Percentiles rank a stretch among this genome's conserved stretches.
Evolutionary conservation across 2,329 filamentous ascomycete species (phyloP).

Genomic region (Hypomyces perniciosus): DNA sequence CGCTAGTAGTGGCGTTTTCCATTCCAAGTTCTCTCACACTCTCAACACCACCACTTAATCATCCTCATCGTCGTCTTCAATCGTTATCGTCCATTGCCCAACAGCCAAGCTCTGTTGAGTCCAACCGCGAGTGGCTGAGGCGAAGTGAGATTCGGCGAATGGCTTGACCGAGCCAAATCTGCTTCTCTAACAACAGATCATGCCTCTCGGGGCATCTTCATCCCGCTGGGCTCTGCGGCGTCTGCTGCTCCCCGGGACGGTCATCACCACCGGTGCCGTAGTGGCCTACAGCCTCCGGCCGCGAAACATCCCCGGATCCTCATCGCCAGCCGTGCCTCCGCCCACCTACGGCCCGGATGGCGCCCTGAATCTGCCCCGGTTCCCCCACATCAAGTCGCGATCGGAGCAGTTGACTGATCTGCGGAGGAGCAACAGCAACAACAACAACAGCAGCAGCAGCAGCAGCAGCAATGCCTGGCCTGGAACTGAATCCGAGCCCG

Average conservation of each 20-base stretch:
- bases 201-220: constrained; percentile 1
- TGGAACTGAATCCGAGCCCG: constrained; percentile 20
- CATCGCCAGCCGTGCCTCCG: constrained; percentile 62
- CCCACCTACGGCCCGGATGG: constrained; percentile 65
- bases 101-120: too few species aligned
- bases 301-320: constrained; percentile 64
- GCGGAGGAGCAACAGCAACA: constrained; percentile 26
- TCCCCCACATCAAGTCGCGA: constrained; percentile 57
- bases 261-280: constrained; percentile 38
- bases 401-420: constrained; percentile 60
- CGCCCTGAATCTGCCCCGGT: constrained; percentile 59
- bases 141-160: too few species aligned
- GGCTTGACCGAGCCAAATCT: too few species aligned
- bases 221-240: constrained; percentile 32
- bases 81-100: too few species aligned
- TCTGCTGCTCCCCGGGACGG: constrained; percentile 36
- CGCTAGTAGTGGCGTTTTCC: too few species aligned
- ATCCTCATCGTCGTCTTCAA: too few species aligned
- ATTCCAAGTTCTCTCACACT: too few species aligned
- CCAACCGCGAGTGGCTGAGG: too few species aligned
- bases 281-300: constrained; percentile 57
- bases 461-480: neutral
- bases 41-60: too few species aligned
- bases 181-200: neutral
- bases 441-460: constrained; percentile 8